Evolutionary conservation across 1,284 basidiomycete species (phyloP).

Genomic region (Pseudozyma sp.): DNA sequence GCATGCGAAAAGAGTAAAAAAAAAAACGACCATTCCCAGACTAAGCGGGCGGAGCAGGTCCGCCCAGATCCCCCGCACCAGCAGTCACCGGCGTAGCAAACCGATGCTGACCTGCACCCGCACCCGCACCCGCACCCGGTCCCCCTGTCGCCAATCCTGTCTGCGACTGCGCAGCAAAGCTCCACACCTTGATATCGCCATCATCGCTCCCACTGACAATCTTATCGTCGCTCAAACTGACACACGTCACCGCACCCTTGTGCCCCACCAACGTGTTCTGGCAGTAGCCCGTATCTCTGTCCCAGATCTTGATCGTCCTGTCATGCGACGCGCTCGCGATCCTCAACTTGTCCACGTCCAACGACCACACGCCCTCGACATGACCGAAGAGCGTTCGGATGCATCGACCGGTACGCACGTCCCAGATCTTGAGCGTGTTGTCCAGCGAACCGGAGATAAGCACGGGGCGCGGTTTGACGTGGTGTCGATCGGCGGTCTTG

Average conservation of each 20-base stretch:
- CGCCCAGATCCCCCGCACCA: constrained; percentile 5
- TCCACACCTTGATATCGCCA: constrained; percentile 74
- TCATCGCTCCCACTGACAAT: constrained; percentile 95
- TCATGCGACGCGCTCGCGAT: constrained; percentile 93
- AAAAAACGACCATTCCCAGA: not conserved
- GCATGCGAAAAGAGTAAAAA: constrained; percentile 11
- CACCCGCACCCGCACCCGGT: not conserved
- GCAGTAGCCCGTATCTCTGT: constrained; percentile 86
- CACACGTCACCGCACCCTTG: constrained; percentile 89
- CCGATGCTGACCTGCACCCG: constrained; percentile 4
- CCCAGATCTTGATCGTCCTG: constrained; percentile 90
- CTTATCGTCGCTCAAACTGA: constrained; percentile 92
- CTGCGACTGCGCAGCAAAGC: constrained; percentile 42
- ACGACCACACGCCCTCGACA: constrained; percentile 91
- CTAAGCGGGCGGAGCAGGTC: constrained; percentile 10
- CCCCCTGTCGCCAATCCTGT: not conserved
- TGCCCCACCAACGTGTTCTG: constrained; percentile 93
- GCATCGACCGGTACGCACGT: constrained; percentile 85
- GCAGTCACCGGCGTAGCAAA: constrained; percentile 5
- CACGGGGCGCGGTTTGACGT: constrained; percentile 71
- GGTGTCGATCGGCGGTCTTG: constrained; percentile 10
- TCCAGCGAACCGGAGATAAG: constrained; percentile 91
- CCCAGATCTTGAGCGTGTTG: constrained; percentile 97
- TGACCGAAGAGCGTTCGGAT: constrained; percentile 91
- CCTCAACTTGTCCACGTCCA: constrained; percentile 90